Evolutionary conservation across 108 stramenopile genomes (phyloP).

Genomic region (Schizochytrium sp.): DNA sequence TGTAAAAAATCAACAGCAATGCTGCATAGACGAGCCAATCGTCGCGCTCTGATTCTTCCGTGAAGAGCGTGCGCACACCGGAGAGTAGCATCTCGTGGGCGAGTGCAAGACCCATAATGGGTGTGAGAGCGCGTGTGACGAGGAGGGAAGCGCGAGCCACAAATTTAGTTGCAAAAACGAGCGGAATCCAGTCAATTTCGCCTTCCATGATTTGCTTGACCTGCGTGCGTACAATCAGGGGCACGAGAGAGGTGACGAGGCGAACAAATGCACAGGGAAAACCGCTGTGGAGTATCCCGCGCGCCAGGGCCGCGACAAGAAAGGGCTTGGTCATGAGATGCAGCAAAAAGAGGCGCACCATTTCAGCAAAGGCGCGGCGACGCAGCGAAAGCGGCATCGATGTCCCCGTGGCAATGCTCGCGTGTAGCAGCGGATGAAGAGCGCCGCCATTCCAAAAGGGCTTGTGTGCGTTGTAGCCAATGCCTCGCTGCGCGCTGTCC

Average conservation of each 20-base stretch:
- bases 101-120: neutral
- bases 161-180: neutral
- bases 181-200: slow-evolving; percentile 6
- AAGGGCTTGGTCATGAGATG: neutral
- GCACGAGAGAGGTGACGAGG: neutral
- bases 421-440: neutral
- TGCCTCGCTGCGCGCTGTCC: neutral
- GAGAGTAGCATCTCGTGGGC: neutral
- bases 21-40: neutral
- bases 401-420: neutral
- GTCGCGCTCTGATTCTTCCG: neutral
- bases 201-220: slow-evolving; percentile 11
- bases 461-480: neutral
- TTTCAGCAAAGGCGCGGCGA: neutral
- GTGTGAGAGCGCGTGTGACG: neutral
- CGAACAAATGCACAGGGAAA: neutral
- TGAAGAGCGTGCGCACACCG: neutral
- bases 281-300: neutral
- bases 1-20: neutral
- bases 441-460: neutral
- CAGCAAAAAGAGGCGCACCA: neutral
- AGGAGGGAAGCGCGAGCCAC: neutral
- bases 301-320: neutral
- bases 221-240: neutral
- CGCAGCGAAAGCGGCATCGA: neutral